phyloP scores from a whole-genome alignment of 2,329 filamentous ascomycete genomes.

The Botrytis paeoniae region DNA sequence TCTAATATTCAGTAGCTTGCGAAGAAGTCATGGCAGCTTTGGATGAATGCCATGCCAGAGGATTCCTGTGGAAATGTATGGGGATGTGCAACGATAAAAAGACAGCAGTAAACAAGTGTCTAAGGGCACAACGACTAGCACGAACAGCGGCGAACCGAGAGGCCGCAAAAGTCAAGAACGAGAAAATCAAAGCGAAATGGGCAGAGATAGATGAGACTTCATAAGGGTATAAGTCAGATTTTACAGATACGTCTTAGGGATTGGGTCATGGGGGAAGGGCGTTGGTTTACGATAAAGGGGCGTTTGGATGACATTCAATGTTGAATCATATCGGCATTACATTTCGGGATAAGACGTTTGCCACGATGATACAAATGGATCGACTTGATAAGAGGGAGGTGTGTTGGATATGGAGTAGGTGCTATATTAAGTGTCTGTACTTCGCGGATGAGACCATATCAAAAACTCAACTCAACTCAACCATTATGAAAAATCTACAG shows the following conservation, averaged over 20 bases:
- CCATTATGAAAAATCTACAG: background rate
- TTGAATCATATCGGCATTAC: background rate
- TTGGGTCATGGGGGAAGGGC: slow-evolving; percentile 2
- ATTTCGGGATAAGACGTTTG: background rate
- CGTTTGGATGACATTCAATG: slow-evolving; percentile 6
- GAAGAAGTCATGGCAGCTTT: slow-evolving; percentile 91
- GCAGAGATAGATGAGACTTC: slow-evolving; percentile 72
- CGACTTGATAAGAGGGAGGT: background rate
- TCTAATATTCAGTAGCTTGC: slow-evolving; percentile 63
- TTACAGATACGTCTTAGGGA: background rate
- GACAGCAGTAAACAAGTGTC: slow-evolving; percentile 76
- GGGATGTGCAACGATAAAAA: slow-evolving; percentile 91
- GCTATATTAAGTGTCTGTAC: background rate
- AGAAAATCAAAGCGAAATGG: slow-evolving; percentile 75
- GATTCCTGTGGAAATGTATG: slow-evolving; percentile 87
- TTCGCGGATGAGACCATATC: background rate
- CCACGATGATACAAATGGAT: background rate
- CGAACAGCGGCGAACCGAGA: slow-evolving; percentile 75
- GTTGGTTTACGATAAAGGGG: slow-evolving; percentile 3
- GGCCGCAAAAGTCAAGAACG: slow-evolving; percentile 64
- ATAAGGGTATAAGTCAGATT: slow-evolving; percentile 37
- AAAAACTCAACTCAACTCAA: slow-evolving; percentile 11
- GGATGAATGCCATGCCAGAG: slow-evolving; percentile 89
- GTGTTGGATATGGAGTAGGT: background rate
- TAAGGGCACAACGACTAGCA: slow-evolving; percentile 76